A percentile compares a stretch with the other conserved stretches of the same genome.
phyloP scores from a whole-genome alignment of 2,329 filamentous ascomycete genomes.

The Bisporella sp. region DNA sequence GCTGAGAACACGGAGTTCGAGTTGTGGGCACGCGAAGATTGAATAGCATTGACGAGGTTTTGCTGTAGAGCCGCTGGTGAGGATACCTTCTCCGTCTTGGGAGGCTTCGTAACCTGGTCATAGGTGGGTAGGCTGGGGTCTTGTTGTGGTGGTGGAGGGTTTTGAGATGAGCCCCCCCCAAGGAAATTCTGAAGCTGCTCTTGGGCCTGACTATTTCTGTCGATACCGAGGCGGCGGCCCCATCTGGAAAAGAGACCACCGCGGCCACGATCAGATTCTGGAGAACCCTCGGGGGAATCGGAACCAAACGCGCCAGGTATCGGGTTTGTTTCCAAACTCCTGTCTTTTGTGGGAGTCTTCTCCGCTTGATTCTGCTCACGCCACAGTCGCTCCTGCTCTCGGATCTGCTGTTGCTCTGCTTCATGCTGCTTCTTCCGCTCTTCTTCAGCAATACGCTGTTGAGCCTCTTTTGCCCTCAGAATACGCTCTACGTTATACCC shows the following conservation, averaged over 20 bases:
- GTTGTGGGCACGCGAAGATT: constrained; percentile 70
- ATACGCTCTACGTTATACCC: constrained; percentile 98
- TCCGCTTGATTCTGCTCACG: constrained; percentile 20
- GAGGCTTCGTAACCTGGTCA: constrained; percentile 6
- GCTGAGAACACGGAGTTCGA: constrained; percentile 66
- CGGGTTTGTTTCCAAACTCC: constrained; percentile 28
- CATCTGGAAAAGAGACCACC: constrained; percentile 60
- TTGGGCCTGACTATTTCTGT: constrained; percentile 38
- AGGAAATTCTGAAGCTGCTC: constrained; percentile 40
- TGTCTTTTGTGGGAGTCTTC: constrained; percentile 17
- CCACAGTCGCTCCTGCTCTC: constrained; percentile 47
- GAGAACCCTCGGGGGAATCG: constrained; percentile 44
- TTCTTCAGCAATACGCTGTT: constrained; percentile 81
- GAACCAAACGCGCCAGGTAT: constrained; percentile 71
- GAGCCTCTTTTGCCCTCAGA: constrained; percentile 76
- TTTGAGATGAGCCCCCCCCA: constrained; percentile 9
- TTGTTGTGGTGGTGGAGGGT: constrained; percentile 17
- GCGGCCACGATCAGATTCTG: constrained; percentile 33
- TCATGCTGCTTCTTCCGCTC: constrained; percentile 69
- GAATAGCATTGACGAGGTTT: constrained; percentile 71
- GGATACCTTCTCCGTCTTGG: constrained; percentile 39
- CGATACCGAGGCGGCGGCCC: constrained; percentile 61
- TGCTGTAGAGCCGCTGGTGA: constrained; percentile 56
- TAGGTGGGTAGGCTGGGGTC: constrained; percentile 8
- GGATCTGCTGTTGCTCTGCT: constrained; percentile 62